Percentiles rank a stretch among this genome's conserved stretches.
These are phyloP conservation scores for Fusarium sp. DNA, from an alignment of 2,329 filamentous ascomycete genomes.

Conservation along the genomic window DNA sequence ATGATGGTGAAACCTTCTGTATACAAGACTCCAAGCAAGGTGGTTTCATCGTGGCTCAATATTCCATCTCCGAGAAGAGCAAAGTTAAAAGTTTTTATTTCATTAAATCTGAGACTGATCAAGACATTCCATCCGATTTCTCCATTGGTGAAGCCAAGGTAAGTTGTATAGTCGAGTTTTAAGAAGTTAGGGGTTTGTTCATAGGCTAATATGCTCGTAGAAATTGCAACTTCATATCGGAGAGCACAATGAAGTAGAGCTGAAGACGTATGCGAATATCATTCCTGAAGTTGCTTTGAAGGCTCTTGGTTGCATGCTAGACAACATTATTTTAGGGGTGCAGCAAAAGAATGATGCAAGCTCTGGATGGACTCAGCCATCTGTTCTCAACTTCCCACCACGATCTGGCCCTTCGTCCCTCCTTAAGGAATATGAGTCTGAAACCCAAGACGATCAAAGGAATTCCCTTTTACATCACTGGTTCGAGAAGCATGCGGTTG, in stretches of 20 bases:
- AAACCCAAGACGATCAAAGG: rapidly evolving
- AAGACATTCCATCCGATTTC: conserved; percentile 10
- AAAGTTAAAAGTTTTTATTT: neutral
- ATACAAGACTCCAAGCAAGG: neutral
- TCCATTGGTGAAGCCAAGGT: conserved; percentile 24
- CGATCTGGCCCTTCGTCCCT: neutral
- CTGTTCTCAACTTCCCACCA: conserved; percentile 27
- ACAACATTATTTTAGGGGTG: neutral
- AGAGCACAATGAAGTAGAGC: neutral
- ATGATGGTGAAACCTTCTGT: conserved; percentile 11
- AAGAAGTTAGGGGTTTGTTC: rapidly evolving
- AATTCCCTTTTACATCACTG: neutral
- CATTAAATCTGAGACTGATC: neutral
- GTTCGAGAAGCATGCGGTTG: neutral
- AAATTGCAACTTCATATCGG: neutral
- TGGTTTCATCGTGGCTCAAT: neutral
- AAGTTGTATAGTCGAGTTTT: neutral
- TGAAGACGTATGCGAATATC: neutral
- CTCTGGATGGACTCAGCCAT: conserved; percentile 3
- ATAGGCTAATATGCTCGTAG: neutral
- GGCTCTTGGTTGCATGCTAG: conserved; percentile 2
- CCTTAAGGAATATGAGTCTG: neutral
- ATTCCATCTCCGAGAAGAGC: neutral
- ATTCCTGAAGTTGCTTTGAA: neutral
- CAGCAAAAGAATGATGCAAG: neutral